Base-by-base conservation (phyloP, 179 eudicot genomes). In the Silene coronaria region DNA sequence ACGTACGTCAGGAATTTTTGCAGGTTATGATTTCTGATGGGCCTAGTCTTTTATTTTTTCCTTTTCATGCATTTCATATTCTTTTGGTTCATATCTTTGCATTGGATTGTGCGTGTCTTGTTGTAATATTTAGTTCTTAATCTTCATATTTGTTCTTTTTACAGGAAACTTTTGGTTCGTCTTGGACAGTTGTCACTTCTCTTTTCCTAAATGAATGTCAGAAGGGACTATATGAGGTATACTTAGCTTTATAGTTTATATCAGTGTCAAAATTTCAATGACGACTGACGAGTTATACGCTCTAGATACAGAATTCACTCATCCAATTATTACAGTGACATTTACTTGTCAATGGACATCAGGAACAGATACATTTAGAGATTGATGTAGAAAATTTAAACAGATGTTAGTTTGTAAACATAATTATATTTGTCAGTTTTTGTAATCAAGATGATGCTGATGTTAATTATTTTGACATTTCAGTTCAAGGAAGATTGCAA, bases 401-500 rank as follows among this genome's bases (percentile, higher is more conserved):
- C 45, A 8, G 45, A 12, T 38, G 45, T 42, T 1, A 42, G 48
- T 42, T 42, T 13, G 0, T 42, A 42, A 38, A 38, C 46, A 38
- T 38, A 38, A 13, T 11, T 42, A 42, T 11, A 10, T 42, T 42
- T 10, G 2, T 2, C 2, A 1, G 0, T 10, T 42, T 42, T 42
- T 42, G 48, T 42, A 42, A 42, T 42, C 48, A 42, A 42, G 63
- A 34, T 38, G 66, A 34, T 36, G 23, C n/a, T 7, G 65, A n/a
- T 68, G 48, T 57, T 73, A 60, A 38, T 63, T 58, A 21, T 58
- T 21, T 19, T 19, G 57, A 23, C 9, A n/a, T 78, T 77, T 62
- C 88, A 95, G 99, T 92, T 92, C 80, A 90, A 87, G 88, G 95
- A 90, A 74, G 97, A 95, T 59, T 90, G 95, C 88, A 90, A 92